Base-by-base conservation (phyloP, 179 eudicot species). In the Pouteria campechiana region DNA sequence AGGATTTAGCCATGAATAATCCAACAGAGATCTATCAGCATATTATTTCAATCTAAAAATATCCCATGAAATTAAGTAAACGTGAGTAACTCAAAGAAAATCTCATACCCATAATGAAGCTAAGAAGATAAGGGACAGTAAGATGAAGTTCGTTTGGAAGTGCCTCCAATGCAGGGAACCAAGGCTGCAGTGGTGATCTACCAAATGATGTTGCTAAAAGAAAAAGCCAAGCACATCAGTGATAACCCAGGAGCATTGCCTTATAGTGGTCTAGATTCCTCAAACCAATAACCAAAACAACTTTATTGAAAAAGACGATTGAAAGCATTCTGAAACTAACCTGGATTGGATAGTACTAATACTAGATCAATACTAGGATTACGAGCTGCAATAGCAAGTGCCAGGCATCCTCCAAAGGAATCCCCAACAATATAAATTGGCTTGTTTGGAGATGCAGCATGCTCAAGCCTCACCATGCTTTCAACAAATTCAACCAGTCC, bases 351-450 rank as follows among this genome's bases (percentile, higher is more conserved):
- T 59, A 87, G 72, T 57, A 87, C 53, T 24, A 79, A 38, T 39
- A 76, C 83, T 46, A 83, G 63, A 59, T 87, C 94, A 18, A 80
- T 50, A 7, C 44, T 55, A 32, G 94, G 84, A 76, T 78, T 74
- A 32, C 60, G 76, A 65, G 96, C 81, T 49, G 96, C 92, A 46
- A 83, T 70, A 36, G 94, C 63, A 38, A 87, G 81, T 52, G 94
- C 94, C 35, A 87, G 69, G 47, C 79, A 68, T 39, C 92, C 94
- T 60, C 96, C 96, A 25, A 83, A 65, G 6, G 94, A 87, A 58
- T 79, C 94, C 11, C 94, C 94, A 15, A 87, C 87, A 46, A 87
- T 43, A 74, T 87, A 87, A 37, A 87, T 77, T 22, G 96, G 96
- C 72, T 64, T 87, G 25, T 70, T 61, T 51, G 94, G 92, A 55